Evolutionary conservation across 2,329 filamentous ascomycete species (phyloP).

Genomic region (Fusarium neocosmosporiellum): DNA sequence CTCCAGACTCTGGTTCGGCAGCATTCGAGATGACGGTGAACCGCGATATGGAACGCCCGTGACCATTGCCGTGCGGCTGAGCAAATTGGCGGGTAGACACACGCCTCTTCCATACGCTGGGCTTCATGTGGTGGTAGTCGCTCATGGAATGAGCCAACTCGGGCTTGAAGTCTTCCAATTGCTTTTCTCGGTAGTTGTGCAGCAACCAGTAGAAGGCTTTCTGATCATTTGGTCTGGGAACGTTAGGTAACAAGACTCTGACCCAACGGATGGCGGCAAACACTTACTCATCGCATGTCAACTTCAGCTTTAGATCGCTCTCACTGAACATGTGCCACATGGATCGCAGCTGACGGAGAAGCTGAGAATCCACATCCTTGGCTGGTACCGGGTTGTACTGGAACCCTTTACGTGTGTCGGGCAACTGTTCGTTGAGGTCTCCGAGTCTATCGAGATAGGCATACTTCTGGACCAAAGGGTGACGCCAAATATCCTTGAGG

Average conservation of each 20-base stretch:
- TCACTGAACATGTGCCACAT: constrained; percentile 91
- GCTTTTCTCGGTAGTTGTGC: constrained; percentile 82
- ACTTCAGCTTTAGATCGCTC: constrained; percentile 74
- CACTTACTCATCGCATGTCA: constrained; percentile 73
- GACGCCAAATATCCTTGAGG: constrained; percentile 85
- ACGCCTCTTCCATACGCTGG: constrained; percentile 67
- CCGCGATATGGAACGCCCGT: constrained; percentile 66
- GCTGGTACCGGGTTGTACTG: constrained; percentile 67
- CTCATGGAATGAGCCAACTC: constrained; percentile 86
- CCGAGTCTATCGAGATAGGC: constrained; percentile 78
- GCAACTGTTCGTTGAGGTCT: constrained; percentile 62
- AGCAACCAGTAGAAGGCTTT: constrained; percentile 93
- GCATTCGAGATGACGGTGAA: constrained; percentile 75
- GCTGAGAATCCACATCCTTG: constrained; percentile 81
- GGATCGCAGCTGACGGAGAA: constrained; percentile 86
- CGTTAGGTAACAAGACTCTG: constrained; percentile 34
- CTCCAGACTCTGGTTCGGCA: constrained; percentile 62
- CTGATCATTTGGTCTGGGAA: constrained; percentile 82
- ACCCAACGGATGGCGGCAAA: background rate
- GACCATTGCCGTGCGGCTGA: constrained; percentile 57
- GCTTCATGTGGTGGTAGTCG: constrained; percentile 86
- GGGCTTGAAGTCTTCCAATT: constrained; percentile 87
- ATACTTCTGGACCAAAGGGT: constrained; percentile 88
- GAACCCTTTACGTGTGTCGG: constrained; percentile 70
- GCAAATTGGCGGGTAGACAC: constrained; percentile 72